phyloP scores from a whole-genome alignment of 2,329 filamentous ascomycete genomes.

The Shiraia sp. region DNA sequence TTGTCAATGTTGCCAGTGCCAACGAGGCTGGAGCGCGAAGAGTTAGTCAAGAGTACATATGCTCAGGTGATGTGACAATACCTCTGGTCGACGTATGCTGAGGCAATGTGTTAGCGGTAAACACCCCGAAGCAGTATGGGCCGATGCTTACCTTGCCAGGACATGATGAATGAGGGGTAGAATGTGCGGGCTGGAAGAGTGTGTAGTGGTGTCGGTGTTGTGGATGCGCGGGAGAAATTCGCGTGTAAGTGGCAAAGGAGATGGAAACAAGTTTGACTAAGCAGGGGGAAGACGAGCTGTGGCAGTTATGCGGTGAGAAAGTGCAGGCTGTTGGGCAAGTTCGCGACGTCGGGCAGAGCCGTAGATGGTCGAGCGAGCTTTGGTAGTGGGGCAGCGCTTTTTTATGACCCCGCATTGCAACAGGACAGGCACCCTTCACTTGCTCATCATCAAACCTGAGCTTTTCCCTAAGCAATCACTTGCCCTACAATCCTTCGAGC shows the following conservation, averaged over 20 bases:
- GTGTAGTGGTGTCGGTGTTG: conserved; percentile 16
- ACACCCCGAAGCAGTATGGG: conserved; percentile 7
- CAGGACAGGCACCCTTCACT: not conserved
- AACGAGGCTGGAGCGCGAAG: conserved; percentile 40
- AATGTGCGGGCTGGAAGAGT: conserved; percentile 28
- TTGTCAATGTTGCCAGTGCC: conserved; percentile 52
- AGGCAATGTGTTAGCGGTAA: conserved; percentile 23
- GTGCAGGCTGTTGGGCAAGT: conserved; percentile 15
- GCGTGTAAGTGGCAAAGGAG: conserved; percentile 16
- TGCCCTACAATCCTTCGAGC: not conserved
- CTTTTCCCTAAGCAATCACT: not conserved
- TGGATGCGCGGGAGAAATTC: conserved; percentile 10
- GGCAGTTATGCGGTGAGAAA: conserved; percentile 24
- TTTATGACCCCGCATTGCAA: conserved; percentile 10
- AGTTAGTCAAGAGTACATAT: conserved; percentile 15
- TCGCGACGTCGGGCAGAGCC: conserved; percentile 19
- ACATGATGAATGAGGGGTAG: conserved; percentile 42
- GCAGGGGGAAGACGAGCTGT: conserved; percentile 16
- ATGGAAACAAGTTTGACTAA: conserved; percentile 31
- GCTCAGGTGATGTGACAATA: conserved; percentile 14
- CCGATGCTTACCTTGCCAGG: conserved; percentile 47
- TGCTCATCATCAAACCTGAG: not conserved
- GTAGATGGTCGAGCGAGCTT: conserved; percentile 15
- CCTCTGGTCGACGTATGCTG: conserved; percentile 49
- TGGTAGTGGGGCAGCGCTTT: conserved; percentile 20